phyloP scores from a whole-genome alignment of 495 filamentous ascomycete genomes.

The Penicillium roqueforti region DNA sequence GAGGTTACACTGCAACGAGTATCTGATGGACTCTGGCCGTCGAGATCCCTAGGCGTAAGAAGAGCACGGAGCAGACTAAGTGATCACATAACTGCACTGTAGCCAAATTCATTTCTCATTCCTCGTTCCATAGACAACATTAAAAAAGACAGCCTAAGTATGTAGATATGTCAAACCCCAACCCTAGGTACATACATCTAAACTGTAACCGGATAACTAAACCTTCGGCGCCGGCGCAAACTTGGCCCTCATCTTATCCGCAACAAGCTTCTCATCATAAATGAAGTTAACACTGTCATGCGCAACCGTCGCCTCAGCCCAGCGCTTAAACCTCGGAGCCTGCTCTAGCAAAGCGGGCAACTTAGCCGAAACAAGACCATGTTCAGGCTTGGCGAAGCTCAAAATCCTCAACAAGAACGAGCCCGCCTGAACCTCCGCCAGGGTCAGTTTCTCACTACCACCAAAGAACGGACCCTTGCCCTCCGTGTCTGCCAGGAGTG shows the following conservation, averaged over 20 bases:
- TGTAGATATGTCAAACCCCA: too few species aligned
- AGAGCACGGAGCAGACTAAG: too few species aligned
- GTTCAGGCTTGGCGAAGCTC: slow-evolving; percentile 43
- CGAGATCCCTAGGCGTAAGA: too few species aligned
- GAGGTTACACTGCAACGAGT: too few species aligned
- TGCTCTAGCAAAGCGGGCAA: slow-evolving; percentile 47
- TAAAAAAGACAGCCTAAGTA: too few species aligned
- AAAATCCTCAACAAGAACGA: slow-evolving; percentile 63
- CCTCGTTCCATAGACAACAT: background rate
- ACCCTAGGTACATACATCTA: background rate
- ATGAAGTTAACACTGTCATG: slow-evolving; percentile 67
- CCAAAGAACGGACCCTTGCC: slow-evolving; percentile 74
- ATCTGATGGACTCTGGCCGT: too few species aligned
- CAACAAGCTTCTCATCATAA: slow-evolving; percentile 46
- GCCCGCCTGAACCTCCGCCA: slow-evolving; percentile 70
- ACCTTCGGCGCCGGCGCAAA: slow-evolving; percentile 27
- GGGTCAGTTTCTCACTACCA: slow-evolving; percentile 67
- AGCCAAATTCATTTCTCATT: background rate
- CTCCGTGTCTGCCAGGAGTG: slow-evolving; percentile 46
- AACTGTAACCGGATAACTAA: background rate
- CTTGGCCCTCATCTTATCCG: slow-evolving; percentile 21
- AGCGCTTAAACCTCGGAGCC: slow-evolving; percentile 62
- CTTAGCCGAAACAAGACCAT: slow-evolving; percentile 48
- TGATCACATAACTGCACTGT: too few species aligned
- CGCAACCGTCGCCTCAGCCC: slow-evolving; percentile 57